Conservation (phyloP, 345 rosid species). For the Corchorus olitorius region DNA sequence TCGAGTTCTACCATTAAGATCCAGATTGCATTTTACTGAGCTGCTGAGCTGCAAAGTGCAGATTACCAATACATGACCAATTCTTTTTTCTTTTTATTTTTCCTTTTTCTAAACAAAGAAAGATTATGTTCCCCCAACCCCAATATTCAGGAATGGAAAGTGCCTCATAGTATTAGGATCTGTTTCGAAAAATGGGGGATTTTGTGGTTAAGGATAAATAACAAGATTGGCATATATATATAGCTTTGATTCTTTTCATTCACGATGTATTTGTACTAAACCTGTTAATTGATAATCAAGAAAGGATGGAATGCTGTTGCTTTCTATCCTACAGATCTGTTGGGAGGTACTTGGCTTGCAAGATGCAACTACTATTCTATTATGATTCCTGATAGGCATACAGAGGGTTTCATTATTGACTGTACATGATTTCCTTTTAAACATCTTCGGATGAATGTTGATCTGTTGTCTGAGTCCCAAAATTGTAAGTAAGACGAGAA, state of each 20-base stretch:
- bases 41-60: conserved; percentile 1
- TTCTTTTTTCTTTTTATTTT: not conserved
- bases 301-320: not conserved
- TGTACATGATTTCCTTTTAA: not conserved
- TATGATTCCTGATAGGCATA: not conserved
- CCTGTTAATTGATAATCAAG: not conserved
- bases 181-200: not conserved
- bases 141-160: not conserved
- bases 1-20: not conserved
- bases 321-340: not conserved
- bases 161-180: not conserved
- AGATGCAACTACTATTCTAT: not conserved
- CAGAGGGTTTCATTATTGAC: not conserved
- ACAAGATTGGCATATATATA: not conserved
- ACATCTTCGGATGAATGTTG: not conserved
- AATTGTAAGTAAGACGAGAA: not conserved
- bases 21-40: not conserved
- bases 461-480: not conserved
- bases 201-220: not conserved
- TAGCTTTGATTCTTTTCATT: conserved; percentile 5
- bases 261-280: not conserved
- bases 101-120: not conserved
- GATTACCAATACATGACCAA: not conserved
- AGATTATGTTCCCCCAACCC: too few species aligned
- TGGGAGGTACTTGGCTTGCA: not conserved